Evolutionary conservation across 108 stramenopile genomes (phyloP).

Genomic region (Pinguiococcus pyrenoidosus): DNA sequence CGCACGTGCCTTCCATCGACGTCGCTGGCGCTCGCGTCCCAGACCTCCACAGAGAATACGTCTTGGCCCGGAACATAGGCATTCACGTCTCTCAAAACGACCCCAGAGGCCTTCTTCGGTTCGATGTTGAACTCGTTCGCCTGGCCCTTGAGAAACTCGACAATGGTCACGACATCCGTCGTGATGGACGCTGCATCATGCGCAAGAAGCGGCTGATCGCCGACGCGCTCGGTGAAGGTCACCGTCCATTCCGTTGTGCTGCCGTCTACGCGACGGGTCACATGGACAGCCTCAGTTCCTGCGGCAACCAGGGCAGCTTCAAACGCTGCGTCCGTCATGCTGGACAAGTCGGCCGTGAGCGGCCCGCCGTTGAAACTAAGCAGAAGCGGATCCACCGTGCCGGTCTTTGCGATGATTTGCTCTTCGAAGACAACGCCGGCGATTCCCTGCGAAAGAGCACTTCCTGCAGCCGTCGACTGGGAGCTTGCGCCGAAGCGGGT

Average conservation of each 20-base stretch:
- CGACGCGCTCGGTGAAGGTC: slow-evolving; percentile 48
- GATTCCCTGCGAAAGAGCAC: slow-evolving; percentile 49
- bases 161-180: slow-evolving; percentile 8
- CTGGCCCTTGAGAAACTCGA: slow-evolving; percentile 46
- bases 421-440: slow-evolving; percentile 61
- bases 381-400: background rate
- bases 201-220: slow-evolving; percentile 62
- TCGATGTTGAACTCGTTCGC: slow-evolving; percentile 63
- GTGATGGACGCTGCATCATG: too few species aligned
- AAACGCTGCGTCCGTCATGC: background rate
- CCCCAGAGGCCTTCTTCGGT: slow-evolving; percentile 58
- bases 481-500: slow-evolving; percentile 55
- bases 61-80: slow-evolving; percentile 30
- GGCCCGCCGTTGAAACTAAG: background rate
- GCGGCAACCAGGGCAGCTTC: background rate
- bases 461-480: slow-evolving; percentile 53
- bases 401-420: slow-evolving; percentile 35
- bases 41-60: slow-evolving; percentile 63
- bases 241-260: slow-evolving; percentile 41
- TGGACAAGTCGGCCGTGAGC: background rate
- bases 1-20: slow-evolving; percentile 16
- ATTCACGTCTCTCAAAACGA: slow-evolving; percentile 44
- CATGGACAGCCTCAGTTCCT: slow-evolving; percentile 29
- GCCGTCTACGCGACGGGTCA: slow-evolving; percentile 30
- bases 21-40: slow-evolving; percentile 34